phyloP scores from a whole-genome alignment of 2,329 filamentous ascomycete species.

The Hypoxylon sp. region DNA sequence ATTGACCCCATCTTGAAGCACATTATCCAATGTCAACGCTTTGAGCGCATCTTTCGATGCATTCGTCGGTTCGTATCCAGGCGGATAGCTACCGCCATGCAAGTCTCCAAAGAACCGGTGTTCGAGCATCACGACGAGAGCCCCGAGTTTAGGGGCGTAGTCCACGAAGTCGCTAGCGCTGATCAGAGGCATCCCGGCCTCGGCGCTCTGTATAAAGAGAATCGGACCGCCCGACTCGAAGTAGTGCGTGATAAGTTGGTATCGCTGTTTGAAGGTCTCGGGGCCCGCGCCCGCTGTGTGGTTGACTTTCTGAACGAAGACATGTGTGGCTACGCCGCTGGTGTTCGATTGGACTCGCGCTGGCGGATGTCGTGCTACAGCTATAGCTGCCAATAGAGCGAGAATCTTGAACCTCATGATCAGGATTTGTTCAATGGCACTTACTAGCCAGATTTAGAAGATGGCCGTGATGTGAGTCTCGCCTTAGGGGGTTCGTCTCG shows the following conservation, averaged over 20 bases:
- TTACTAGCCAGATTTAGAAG: not conserved
- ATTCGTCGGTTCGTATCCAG: conserved; percentile 27
- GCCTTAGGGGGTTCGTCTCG: not conserved
- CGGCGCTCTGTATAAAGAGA: conserved; percentile 41
- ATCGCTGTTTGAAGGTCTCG: conserved; percentile 40
- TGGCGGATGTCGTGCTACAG: conserved; percentile 20
- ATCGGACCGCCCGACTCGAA: conserved; percentile 44
- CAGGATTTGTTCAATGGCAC: not conserved
- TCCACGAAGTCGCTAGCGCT: conserved; percentile 39
- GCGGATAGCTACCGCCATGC: conserved; percentile 34
- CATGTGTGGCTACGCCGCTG: conserved; percentile 21
- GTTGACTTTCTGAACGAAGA: conserved; percentile 41
- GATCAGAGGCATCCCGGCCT: conserved; percentile 37
- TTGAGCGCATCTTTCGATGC: conserved; percentile 18
- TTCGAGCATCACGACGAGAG: conserved; percentile 42
- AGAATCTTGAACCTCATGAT: conserved; percentile 24
- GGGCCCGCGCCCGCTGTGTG: conserved; percentile 27
- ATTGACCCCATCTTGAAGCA: conserved; percentile 39
- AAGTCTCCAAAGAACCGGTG: conserved; percentile 42
- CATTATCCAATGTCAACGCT: conserved; percentile 39
- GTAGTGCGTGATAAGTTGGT: conserved; percentile 35
- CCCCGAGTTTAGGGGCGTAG: conserved; percentile 39
- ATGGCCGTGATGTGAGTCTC: not conserved
- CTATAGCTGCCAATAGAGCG: conserved; percentile 10
- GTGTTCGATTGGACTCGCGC: conserved; percentile 28